Evolutionary conservation across 305 asterid genomes (phyloP).

Genomic region (Ilex paraguariensis): DNA sequence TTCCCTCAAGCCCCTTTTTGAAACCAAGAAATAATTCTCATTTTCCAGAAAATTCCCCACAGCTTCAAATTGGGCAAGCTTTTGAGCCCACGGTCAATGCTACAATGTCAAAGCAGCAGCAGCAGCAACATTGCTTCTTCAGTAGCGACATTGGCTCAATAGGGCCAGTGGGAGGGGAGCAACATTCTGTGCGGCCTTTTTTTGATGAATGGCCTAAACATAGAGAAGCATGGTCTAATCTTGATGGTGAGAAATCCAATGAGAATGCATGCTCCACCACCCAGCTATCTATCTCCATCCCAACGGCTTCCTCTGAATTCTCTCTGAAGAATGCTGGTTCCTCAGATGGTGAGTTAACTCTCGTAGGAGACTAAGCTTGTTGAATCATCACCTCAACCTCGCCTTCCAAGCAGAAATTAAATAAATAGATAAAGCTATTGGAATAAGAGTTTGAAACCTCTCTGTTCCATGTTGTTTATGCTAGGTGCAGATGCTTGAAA

Average conservation of each 20-base stretch:
- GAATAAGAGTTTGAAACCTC: no score
- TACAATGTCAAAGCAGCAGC: slow-evolving; percentile 46
- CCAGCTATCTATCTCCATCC: slow-evolving; percentile 74
- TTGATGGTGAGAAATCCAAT: slow-evolving; percentile 49
- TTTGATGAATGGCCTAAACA: slow-evolving; percentile 84
- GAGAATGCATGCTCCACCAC: slow-evolving; percentile 59
- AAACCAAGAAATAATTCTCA: slow-evolving; percentile 50
- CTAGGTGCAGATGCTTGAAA: no score
- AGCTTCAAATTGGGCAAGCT: slow-evolving; percentile 35
- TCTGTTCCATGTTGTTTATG: no score
- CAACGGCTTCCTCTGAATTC: slow-evolving; percentile 51
- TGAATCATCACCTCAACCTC: no score
- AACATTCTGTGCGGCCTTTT: slow-evolving; percentile 66
- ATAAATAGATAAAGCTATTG: no score
- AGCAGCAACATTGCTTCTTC: slow-evolving; percentile 68
- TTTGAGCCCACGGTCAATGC: slow-evolving; percentile 44
- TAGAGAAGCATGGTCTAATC: slow-evolving; percentile 77
- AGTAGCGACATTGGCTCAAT: slow-evolving; percentile 50
- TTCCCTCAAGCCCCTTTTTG: slow-evolving; percentile 46
- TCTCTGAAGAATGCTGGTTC: slow-evolving; percentile 50
- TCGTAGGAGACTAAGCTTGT: no score
- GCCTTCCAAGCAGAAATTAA: no score
- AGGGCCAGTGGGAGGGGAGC: slow-evolving; percentile 52
- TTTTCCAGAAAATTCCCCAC: slow-evolving; percentile 41
- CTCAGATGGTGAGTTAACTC: slow-evolving; percentile 45